These are phyloP conservation scores for Cercospora berteroae DNA, from an alignment of 2,329 filamentous ascomycete genomes.

Conservation along the genomic window DNA sequence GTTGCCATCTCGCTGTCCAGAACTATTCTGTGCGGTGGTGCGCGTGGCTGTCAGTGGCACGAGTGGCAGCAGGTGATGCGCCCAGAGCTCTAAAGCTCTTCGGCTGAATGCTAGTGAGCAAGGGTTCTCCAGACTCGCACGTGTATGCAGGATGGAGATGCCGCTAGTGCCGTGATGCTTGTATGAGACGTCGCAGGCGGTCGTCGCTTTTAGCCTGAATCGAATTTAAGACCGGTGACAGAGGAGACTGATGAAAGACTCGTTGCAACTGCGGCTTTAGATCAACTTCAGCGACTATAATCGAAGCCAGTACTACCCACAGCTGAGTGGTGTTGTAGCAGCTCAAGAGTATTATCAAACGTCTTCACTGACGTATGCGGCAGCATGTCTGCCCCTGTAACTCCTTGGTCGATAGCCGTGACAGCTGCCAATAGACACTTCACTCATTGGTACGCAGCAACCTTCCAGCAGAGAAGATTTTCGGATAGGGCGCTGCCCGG, in stretches of 20 bases:
- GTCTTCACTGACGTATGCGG: neutral
- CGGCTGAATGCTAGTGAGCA: conserved; percentile 15
- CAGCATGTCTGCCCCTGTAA: neutral
- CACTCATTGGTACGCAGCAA: neutral
- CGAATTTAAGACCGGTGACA: neutral
- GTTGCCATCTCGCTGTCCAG: too few relatives aligned
- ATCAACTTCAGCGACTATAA: neutral
- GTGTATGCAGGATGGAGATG: conserved; percentile 2
- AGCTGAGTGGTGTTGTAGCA: neutral
- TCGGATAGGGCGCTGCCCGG: too few relatives aligned
- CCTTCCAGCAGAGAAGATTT: neutral
- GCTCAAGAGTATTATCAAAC: neutral
- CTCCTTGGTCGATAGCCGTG: neutral
- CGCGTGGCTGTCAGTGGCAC: neutral
- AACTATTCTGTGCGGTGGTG: neutral
- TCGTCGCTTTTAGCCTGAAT: conserved; percentile 8
- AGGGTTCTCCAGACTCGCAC: conserved; percentile 14
- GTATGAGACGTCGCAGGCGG: neutral
- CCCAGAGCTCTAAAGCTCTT: neutral
- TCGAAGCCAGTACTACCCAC: neutral
- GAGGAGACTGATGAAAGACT: neutral
- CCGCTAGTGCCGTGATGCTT: conserved; percentile 2
- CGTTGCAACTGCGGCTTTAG: neutral
- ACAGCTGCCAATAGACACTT: neutral
- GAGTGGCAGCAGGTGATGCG: neutral